Conservation (phyloP, 2,329 filamentous ascomycete species). For the Anthostomella pinea region DNA sequence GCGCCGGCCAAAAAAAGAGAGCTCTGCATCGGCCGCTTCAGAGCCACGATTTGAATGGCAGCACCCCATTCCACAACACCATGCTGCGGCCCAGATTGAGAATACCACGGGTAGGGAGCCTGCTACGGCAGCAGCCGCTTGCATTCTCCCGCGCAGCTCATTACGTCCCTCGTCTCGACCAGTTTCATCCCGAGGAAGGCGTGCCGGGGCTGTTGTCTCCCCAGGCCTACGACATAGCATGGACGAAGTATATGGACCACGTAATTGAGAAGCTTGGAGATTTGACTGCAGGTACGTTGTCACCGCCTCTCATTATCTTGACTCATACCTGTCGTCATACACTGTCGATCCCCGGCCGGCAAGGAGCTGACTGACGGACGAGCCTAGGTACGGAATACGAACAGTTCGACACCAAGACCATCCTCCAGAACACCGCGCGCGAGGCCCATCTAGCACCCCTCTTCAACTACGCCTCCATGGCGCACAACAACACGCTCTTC, state of each 20-base stretch:
- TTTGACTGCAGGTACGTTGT: conserved; percentile 68
- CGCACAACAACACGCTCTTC: conserved; percentile 87
- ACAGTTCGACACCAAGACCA: conserved; percentile 61
- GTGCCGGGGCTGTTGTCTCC: conserved; percentile 70
- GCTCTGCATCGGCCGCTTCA: conserved; percentile 7
- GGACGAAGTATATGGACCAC: conserved; percentile 75
- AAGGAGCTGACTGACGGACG: too few relatives aligned
- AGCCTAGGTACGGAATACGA: too few relatives aligned
- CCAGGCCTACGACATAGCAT: conserved; percentile 71
- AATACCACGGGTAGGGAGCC: conserved; percentile 43
- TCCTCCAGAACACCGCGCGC: conserved; percentile 74
- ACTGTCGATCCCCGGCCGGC: too few relatives aligned
- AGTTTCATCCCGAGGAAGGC: conserved; percentile 39
- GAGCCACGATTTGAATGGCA: conserved; percentile 11
- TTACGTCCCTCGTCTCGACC: conserved; percentile 43
- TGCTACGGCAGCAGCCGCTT: conserved; percentile 33
- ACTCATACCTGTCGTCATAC: conserved; percentile 9
- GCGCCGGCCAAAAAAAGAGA: conserved; percentile 24
- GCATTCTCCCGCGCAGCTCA: conserved; percentile 44
- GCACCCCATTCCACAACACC: conserved; percentile 25
- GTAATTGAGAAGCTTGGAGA: conserved; percentile 75
- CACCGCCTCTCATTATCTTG: background rate
- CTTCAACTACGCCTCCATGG: conserved; percentile 98
- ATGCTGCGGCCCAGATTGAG: conserved; percentile 57
- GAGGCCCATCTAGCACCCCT: conserved; percentile 71